Conservation (phyloP, 164 flowering plant genomes). For the Vitis rotundifolia region DNA sequence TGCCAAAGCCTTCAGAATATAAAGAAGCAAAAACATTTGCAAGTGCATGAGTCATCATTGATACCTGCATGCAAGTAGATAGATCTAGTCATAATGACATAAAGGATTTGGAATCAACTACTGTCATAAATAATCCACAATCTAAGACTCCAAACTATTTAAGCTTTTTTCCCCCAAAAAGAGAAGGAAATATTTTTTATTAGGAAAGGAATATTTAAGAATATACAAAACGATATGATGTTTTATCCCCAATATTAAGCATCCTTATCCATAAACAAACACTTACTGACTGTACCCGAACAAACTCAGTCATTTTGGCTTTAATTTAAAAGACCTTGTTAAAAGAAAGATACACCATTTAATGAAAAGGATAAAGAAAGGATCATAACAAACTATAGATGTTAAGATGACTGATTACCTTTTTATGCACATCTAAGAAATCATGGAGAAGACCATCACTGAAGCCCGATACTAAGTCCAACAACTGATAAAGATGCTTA, state of each 20-base stretch:
- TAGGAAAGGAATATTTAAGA: no score
- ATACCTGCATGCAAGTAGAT: conserved; percentile 48
- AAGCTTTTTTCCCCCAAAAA: not conserved
- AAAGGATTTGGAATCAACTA: not conserved
- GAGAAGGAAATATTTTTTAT: not conserved
- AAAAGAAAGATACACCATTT: not conserved
- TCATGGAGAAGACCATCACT: conserved; percentile 67
- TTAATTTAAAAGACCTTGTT: no score
- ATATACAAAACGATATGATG: no score
- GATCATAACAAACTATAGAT: not conserved
- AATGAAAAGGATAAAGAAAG: not conserved
- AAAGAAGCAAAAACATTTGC: conserved; percentile 63
- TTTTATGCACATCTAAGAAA: conserved; percentile 55
- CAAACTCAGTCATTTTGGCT: no score
- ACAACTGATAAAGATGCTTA: conserved; percentile 31
- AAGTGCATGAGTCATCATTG: conserved; percentile 58
- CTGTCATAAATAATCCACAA: not conserved
- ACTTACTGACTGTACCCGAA: no score
- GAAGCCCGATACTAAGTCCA: conserved; percentile 45
- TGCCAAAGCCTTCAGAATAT: conserved; percentile 72
- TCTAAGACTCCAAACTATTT: not conserved
- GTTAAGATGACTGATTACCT: conserved; percentile 35
- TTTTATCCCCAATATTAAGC: no score
- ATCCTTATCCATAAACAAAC: no score
- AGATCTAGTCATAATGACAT: not conserved